Conservation (phyloP, 371 early-diverging fungal genomes). For the Actinomortierella wolfii region DNA sequence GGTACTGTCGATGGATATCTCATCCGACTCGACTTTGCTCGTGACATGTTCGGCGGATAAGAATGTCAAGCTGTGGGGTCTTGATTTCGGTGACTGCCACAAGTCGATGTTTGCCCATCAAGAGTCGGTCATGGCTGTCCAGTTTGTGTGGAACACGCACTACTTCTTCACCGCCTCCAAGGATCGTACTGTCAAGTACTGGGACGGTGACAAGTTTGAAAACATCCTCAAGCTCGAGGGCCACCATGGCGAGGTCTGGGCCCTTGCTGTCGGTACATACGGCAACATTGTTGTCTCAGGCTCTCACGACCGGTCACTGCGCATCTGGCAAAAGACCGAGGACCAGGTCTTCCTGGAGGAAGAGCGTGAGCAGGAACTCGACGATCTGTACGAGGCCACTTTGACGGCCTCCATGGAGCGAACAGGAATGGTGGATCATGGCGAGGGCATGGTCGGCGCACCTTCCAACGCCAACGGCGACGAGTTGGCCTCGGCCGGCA, state of each 20-base stretch:
- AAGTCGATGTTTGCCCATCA: constrained; percentile 92
- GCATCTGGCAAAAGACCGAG: constrained; percentile 94
- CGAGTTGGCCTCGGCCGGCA: constrained; percentile 79
- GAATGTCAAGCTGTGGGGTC: constrained; percentile 96
- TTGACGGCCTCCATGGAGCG: constrained; percentile 72
- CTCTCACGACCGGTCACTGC: constrained; percentile 91
- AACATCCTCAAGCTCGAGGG: constrained; percentile 91
- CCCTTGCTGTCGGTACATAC: constrained; percentile 84
- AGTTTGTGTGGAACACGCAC: constrained; percentile 93
- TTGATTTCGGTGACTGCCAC: constrained; percentile 99
- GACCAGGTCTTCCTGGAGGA: constrained; percentile 95
- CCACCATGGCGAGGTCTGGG: constrained; percentile 94
- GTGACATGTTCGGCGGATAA: constrained; percentile 95
- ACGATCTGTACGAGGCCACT: constrained; percentile 83
- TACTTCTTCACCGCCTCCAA: constrained; percentile 91
- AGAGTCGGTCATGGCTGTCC: constrained; percentile 85
- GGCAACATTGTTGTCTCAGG: constrained; percentile 87
- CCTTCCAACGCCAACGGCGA: constrained; percentile 47
- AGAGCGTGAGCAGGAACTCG: constrained; percentile 93
- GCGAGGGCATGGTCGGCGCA: constrained; percentile 44
- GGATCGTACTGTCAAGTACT: constrained; percentile 91
- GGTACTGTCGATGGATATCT: constrained; percentile 94
- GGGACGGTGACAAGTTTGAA: constrained; percentile 98
- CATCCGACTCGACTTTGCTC: constrained; percentile 87
- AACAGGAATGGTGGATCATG: constrained; percentile 54